Percentiles rank a stretch among this genome's conserved stretches.
Evolutionary conservation across 768 basidiomycete genomes (phyloP).

Genomic region (Boletus vermiculosoides): DNA sequence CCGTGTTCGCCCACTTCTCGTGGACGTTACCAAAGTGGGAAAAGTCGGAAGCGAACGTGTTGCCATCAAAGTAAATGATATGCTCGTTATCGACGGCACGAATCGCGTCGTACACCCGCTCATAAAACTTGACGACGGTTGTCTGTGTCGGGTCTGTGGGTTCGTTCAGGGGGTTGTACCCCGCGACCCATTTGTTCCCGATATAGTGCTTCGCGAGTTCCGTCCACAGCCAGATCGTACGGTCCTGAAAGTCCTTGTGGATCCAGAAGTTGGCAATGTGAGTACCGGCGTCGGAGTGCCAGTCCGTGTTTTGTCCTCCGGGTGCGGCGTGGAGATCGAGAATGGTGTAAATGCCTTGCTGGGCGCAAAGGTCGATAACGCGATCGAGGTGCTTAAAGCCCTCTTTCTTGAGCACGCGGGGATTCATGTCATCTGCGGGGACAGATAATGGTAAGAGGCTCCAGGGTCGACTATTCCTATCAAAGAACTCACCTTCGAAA

Average conservation of each 20-base stretch:
- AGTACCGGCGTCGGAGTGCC: conserved; percentile 74
- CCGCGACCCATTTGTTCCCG: conserved; percentile 78
- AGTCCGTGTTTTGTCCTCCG: conserved; percentile 74
- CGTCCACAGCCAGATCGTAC: conserved; percentile 73
- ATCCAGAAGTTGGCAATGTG: conserved; percentile 77
- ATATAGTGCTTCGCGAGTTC: conserved; percentile 74
- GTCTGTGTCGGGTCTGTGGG: conserved; percentile 67
- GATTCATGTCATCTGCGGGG: conserved; percentile 65
- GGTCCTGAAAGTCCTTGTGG: conserved; percentile 84
- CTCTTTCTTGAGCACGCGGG: conserved; percentile 66
- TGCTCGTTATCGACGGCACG: conserved; percentile 68
- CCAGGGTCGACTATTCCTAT: not conserved
- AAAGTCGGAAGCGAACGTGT: conserved; percentile 81
- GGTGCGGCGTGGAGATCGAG: conserved; percentile 79
- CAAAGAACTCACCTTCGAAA: conserved; percentile 47
- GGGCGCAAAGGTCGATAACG: conserved; percentile 72
- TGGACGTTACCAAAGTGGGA: conserved; percentile 66
- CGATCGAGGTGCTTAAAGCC: conserved; percentile 84
- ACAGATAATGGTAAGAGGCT: conserved; percentile 6
- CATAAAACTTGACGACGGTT: conserved; percentile 65
- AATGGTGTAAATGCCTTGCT: conserved; percentile 74
- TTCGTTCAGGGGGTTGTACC: conserved; percentile 87
- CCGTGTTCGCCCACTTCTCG: conserved; percentile 65
- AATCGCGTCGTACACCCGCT: conserved; percentile 66
- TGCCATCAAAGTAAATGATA: conserved; percentile 78